Evolutionary conservation across 2,329 filamentous ascomycete species (phyloP), one percentile per base, ranked within the genome.

Genomic region (Chaetoscypha palmicola): DNA sequence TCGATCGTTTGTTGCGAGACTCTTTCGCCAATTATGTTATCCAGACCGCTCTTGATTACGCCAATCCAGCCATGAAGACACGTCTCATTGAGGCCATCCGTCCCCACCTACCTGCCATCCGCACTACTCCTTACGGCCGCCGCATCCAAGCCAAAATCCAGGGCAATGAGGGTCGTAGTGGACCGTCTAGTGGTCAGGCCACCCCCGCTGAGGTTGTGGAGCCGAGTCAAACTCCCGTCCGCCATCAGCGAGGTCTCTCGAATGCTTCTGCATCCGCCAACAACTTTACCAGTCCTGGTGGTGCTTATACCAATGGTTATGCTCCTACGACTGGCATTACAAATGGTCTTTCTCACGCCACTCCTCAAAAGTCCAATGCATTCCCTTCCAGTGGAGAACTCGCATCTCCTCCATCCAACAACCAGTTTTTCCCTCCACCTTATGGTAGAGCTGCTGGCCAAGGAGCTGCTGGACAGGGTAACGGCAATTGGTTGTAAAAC

Each of bases 21-120:
- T 88, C 84, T 0, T 98, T 87, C 61, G 92, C 88, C 64, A 98
- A 98, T 68, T 98, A 98, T 59, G 92, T 98, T 52, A 86, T 98
- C 30, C 92, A 98, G 72, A 98, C 92, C 30, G 90, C 92, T 21
- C 76, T 95, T 54, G 90, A 95, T 58, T 90, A 87, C 59, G 79
- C 86, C 10, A 86, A 89, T 43, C 73, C 77, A 5, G 73, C 79
- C 22, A 82, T 80, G 62, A 89, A 91, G 67, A 69, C 74, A 46
- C 78, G 79, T 36, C 74, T 98, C 33, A 81, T 94, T 35, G 89
- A 97, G 49, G 74, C 77, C 26, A 89, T 97, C 57, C 86, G 89
- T 30, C 88, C 90, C 1, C 81, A 94, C 49, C 70, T 97, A 30
- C 85, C 87, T 3, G 73, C 78, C 32, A 94, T 97, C 51, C 87